A percentile compares a stretch with the other conserved stretches of the same genome.
Evolutionary conservation across 495 filamentous ascomycete species (phyloP).

Genomic region (Talaromyces ruber): DNA sequence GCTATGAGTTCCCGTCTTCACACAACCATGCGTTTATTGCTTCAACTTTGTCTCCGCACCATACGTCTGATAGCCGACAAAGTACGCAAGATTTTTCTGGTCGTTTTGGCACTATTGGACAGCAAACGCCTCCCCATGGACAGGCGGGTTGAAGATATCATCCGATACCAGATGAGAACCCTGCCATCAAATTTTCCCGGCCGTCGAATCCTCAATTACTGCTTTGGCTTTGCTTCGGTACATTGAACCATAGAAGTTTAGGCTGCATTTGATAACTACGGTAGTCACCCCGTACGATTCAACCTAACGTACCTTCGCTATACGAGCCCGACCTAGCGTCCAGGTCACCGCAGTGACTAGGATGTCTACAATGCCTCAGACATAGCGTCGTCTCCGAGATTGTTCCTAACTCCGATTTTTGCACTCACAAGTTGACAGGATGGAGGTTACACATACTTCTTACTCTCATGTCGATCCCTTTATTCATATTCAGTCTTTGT

Average conservation of each 20-base stretch:
- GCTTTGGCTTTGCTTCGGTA: background rate
- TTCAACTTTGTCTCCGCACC: conserved; percentile 18
- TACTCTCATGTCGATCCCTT: background rate
- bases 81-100: conserved; percentile 21
- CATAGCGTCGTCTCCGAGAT: background rate
- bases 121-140: conserved; percentile 36
- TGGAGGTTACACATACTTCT: background rate
- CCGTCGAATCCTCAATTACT: background rate
- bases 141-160: conserved; percentile 34
- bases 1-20: conserved; percentile 20
- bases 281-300: background rate
- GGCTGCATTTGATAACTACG: background rate
- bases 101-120: conserved; percentile 33
- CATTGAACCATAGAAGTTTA: background rate
- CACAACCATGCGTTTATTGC: conserved; percentile 37
- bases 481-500: background rate
- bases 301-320: background rate
- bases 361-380: background rate
- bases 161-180: background rate
- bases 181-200: background rate
- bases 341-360: background rate
- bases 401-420: background rate
- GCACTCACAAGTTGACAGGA: background rate
- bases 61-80: conserved; percentile 10
- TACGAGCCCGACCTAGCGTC: background rate